These are phyloP conservation scores for Schizonepeta tenuifolia DNA, from an alignment of 257 asterid species.

Conservation along the genomic window DNA sequence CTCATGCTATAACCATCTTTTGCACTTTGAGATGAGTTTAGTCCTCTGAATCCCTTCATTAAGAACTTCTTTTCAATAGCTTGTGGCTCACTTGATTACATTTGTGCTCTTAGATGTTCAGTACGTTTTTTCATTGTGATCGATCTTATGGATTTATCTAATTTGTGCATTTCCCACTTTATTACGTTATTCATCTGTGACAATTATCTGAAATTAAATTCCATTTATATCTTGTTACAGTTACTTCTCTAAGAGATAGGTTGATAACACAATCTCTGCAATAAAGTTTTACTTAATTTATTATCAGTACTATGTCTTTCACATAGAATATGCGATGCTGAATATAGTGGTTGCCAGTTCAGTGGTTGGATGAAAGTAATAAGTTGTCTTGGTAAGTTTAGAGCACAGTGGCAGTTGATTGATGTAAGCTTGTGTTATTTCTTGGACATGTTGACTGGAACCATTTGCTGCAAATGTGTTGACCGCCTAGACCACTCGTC, in stretches of 20 bases:
- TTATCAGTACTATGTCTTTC: neutral
- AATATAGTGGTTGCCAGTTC: neutral
- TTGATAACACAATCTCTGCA: neutral
- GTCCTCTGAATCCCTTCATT: neutral
- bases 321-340: neutral
- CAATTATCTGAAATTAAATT: neutral
- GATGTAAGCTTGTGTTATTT: slow-evolving; percentile 17
- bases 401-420: neutral
- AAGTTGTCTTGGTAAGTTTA: slow-evolving; percentile 13
- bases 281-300: neutral
- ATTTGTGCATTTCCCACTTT: neutral
- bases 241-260: slow-evolving; percentile 5
- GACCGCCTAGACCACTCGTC: neutral
- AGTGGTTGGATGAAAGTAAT: slow-evolving; percentile 10
- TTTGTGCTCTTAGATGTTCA: neutral
- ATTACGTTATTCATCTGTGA: neutral
- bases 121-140: neutral
- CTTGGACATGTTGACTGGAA: neutral
- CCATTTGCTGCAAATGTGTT: slow-evolving; percentile 11
- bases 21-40: neutral
- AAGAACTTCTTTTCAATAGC: slow-evolving; percentile 13
- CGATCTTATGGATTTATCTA: neutral
- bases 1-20: slow-evolving; percentile 6
- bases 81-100: neutral
- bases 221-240: neutral